Conservation (phyloP, 306 rosid species). For the Mimosa bimucronata region DNA sequence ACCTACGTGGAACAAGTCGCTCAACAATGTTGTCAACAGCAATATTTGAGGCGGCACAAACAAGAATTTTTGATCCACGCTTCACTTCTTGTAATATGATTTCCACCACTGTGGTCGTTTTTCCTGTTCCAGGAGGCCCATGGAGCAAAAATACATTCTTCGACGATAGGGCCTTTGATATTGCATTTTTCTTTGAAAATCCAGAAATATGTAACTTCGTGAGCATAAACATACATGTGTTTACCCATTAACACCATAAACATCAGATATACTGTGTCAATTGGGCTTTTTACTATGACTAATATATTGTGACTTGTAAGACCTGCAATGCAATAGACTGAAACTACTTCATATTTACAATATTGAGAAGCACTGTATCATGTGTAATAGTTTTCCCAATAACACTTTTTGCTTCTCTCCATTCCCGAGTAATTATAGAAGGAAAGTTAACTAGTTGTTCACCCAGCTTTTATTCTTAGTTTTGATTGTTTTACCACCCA, state of each 20-base stretch:
- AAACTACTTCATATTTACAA: slow-evolving; percentile 22
- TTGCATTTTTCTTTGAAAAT: slow-evolving; percentile 74
- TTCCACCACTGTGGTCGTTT: slow-evolving; percentile 97
- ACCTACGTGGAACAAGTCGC: slow-evolving; percentile 87
- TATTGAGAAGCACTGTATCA: neutral
- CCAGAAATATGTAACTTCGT: slow-evolving; percentile 33
- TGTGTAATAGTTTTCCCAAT: neutral
- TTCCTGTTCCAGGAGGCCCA: slow-evolving; percentile 99
- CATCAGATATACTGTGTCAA: slow-evolving; percentile 1
- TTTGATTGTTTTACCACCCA: slow-evolving; percentile 12
- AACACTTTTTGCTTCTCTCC: neutral
- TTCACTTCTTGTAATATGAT: slow-evolving; percentile 94
- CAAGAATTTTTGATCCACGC: slow-evolving; percentile 94
- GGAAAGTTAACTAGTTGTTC: slow-evolving; percentile 8
- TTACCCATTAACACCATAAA: slow-evolving; percentile 23
- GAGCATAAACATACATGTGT: slow-evolving; percentile 32
- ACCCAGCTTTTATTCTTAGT: slow-evolving; percentile 1
- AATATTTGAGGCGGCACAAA: slow-evolving; percentile 98
- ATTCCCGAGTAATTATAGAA: neutral
- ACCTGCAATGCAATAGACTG: neutral
- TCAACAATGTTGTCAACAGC: slow-evolving; percentile 99
- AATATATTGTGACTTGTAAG: slow-evolving; percentile 2
- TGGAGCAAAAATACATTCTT: slow-evolving; percentile 89
- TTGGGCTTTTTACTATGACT: slow-evolving; percentile 2
- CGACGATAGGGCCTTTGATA: slow-evolving; percentile 87